Evolutionary conservation across 306 rosid species (phyloP).

Genomic region (Prosopis cineraria): DNA sequence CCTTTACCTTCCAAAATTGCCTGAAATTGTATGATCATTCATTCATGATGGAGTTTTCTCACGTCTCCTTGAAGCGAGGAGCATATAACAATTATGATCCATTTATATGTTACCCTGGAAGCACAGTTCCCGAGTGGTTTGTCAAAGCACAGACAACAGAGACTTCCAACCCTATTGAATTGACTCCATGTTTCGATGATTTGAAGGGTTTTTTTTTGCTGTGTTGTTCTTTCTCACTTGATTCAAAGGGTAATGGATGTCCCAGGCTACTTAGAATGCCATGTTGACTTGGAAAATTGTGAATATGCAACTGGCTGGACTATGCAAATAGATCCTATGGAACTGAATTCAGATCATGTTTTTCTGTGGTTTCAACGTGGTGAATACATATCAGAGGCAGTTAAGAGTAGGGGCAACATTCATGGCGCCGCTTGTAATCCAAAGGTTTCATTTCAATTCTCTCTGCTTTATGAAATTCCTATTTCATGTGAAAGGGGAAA

Average conservation of each 20-base stretch:
- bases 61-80: neutral
- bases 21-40: slow-evolving; percentile 13
- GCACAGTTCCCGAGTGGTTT: slow-evolving; percentile 10
- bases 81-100: neutral
- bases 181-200: neutral
- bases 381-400: neutral
- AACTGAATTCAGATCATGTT: neutral
- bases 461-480: neutral
- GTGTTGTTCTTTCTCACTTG: neutral
- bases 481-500: neutral
- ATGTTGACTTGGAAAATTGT: neutral
- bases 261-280: neutral
- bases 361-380: neutral
- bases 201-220: neutral
- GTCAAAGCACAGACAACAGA: neutral
- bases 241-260: neutral
- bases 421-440: neutral
- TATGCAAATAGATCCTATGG: neutral
- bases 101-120: slow-evolving; percentile 26
- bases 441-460: neutral
- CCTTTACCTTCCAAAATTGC: neutral
- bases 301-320: neutral
- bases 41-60: neutral
- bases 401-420: neutral
- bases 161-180: neutral